A percentile compares a stretch with the other conserved stretches of the same genome.
These are phyloP conservation scores for Suaeda aralocaspica DNA, from an alignment of 148 eudicot genomes.

Conservation along the genomic window DNA sequence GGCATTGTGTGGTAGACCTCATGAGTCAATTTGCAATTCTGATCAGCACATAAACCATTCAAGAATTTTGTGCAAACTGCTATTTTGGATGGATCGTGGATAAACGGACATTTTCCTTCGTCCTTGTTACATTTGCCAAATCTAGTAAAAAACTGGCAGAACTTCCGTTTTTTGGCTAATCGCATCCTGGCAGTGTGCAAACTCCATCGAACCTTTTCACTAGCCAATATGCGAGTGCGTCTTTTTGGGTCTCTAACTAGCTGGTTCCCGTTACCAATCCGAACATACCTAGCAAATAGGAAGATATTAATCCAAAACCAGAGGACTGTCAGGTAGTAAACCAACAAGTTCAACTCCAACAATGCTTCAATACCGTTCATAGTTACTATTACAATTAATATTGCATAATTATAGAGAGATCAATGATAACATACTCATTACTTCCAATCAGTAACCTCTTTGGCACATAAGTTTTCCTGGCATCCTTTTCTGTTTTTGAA, in stretches of 20 bases:
- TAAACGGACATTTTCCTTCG: conserved; percentile 90
- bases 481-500: conserved; percentile 35
- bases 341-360: not conserved
- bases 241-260: conserved; percentile 89
- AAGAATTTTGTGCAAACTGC: conserved; percentile 89
- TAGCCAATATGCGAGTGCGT: conserved; percentile 86
- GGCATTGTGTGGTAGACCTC: conserved; percentile 47
- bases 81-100: conserved; percentile 80
- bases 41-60: conserved; percentile 68
- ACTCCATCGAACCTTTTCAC: conserved; percentile 96
- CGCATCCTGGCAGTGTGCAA: conserved; percentile 84
- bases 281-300: conserved; percentile 65
- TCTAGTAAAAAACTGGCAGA: conserved; percentile 91
- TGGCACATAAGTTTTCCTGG: conserved; percentile 61
- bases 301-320: conserved; percentile 21
- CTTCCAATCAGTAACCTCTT: conserved; percentile 76
- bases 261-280: conserved; percentile 90
- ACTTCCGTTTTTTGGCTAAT: conserved; percentile 73
- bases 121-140: conserved; percentile 95
- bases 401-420: not conserved
- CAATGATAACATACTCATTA: conserved; percentile 66
- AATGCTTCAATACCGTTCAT: conserved; percentile 1
- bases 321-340: conserved; percentile 5
- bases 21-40: conserved; percentile 87
- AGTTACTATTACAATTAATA: not conserved